These are phyloP conservation scores for Fraxinus sp. DNA, from an alignment of 305 asterid genomes.

Conservation along the genomic window DNA sequence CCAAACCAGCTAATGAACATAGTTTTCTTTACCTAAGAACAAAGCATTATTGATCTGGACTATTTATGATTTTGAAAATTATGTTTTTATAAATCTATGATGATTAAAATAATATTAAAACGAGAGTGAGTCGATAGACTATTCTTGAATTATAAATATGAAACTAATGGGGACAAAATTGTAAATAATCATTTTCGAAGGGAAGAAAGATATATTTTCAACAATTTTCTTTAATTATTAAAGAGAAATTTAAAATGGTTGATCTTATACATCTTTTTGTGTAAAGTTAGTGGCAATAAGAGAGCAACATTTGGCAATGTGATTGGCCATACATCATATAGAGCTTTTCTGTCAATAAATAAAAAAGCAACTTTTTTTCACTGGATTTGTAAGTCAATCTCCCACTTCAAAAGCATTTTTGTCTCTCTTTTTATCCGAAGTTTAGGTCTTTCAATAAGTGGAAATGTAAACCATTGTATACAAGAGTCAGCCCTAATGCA, in stretches of 20 bases:
- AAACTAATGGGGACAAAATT: not conserved
- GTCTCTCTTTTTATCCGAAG: constrained; percentile 10
- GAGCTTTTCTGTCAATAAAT: not conserved
- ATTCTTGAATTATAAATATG: not conserved
- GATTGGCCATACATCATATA: constrained; percentile 8
- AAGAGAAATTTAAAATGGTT: not conserved
- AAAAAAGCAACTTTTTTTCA: constrained; percentile 7
- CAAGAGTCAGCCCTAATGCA: constrained; percentile 20
- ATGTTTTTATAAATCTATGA: too few species aligned
- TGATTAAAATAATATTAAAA: not conserved
- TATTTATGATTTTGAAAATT: not conserved
- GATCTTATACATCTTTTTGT: not conserved
- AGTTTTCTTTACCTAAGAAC: not conserved
- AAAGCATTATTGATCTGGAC: too few species aligned
- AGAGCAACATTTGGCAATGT: constrained; percentile 14
- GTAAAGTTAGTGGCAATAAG: not conserved
- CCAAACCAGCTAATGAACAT: not conserved
- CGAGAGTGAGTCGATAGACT: not conserved
- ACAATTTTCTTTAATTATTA: not conserved
- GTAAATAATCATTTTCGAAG: not conserved
- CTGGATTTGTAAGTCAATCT: constrained; percentile 27
- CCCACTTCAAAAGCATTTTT: constrained; percentile 23
- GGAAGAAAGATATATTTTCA: not conserved
- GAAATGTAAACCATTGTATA: constrained; percentile 18
- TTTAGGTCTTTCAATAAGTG: constrained; percentile 29